Conservation (phyloP, 768 basidiomycete species). For the Collybia nuda region DNA sequence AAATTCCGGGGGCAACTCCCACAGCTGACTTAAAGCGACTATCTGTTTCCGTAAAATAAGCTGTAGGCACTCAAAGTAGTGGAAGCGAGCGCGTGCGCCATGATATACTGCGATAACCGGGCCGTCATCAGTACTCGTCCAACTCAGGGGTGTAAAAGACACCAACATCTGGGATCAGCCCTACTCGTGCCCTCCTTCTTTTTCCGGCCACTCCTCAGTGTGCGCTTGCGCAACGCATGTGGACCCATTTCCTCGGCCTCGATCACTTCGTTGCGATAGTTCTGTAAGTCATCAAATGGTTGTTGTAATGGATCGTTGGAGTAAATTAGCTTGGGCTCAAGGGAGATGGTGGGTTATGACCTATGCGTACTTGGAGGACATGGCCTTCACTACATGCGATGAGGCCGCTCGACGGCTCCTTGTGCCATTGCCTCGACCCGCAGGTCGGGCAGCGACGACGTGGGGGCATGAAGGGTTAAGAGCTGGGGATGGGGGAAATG, state of each 20-base stretch:
- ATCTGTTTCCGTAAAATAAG: constrained; percentile 79
- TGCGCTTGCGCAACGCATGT: constrained; percentile 65
- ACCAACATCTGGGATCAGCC: constrained; percentile 59
- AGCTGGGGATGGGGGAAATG: too few relatives aligned
- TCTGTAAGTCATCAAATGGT: constrained; percentile 37
- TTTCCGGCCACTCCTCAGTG: constrained; percentile 56
- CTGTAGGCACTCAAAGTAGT: constrained; percentile 85
- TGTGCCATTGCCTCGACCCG: constrained; percentile 85
- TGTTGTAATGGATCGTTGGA: constrained; percentile 1
- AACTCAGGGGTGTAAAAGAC: neutral
- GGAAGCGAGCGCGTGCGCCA: constrained; percentile 73
- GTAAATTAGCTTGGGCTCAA: neutral
- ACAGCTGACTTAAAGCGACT: constrained; percentile 51
- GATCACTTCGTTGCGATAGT: constrained; percentile 78
- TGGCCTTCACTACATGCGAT: constrained; percentile 92
- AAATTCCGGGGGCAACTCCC: constrained; percentile 78
- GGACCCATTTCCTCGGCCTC: constrained; percentile 66
- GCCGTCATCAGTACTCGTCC: neutral
- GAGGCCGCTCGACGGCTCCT: constrained; percentile 77
- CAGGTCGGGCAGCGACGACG: constrained; percentile 73
- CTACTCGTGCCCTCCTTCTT: constrained; percentile 49
- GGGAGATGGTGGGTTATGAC: constrained; percentile 2
- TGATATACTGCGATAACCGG: constrained; percentile 65
- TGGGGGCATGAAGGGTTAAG: constrained; percentile 48
- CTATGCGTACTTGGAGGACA: constrained; percentile 68